Evolutionary conservation across 805 yeast species (phyloP).

Genomic region (Kurtzmaniella fragi): DNA sequence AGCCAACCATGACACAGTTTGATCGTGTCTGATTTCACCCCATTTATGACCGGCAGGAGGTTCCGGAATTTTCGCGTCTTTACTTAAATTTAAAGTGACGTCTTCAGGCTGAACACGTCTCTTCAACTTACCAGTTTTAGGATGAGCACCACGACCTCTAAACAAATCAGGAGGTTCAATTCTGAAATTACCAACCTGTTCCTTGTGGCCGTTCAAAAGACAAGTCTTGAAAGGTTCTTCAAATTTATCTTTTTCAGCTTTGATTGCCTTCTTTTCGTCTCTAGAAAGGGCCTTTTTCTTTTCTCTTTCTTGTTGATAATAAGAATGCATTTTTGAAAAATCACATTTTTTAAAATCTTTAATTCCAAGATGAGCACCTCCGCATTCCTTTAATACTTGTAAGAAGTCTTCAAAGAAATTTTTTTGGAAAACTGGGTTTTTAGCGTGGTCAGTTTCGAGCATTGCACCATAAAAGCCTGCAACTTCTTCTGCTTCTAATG

Average conservation of each 20-base stretch:
- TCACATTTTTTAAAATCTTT: conserved; percentile 66
- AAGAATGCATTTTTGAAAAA: conserved; percentile 65
- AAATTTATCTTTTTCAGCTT: conserved; percentile 63
- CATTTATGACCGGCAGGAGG: conserved; percentile 87
- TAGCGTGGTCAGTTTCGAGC: conserved; percentile 82
- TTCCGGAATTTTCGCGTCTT: conserved; percentile 64
- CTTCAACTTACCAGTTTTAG: conserved; percentile 89
- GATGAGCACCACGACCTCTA: conserved; percentile 96
- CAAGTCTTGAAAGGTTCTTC: conserved; percentile 85
- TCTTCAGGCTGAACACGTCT: conserved; percentile 86
- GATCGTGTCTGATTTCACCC: conserved; percentile 88
- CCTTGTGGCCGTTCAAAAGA: conserved; percentile 78
- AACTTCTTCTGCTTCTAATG: conserved; percentile 87
- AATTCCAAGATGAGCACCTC: conserved; percentile 50
- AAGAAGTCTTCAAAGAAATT: conserved; percentile 82
- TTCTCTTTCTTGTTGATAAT: conserved; percentile 65
- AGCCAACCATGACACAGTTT: conserved; percentile 91
- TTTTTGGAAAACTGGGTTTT: conserved; percentile 78
- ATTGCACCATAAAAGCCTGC: conserved; percentile 93
- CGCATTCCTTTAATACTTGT: conserved; percentile 61
- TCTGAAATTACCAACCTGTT: conserved; percentile 89
- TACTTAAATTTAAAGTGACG: conserved; percentile 76
- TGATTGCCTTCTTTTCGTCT: conserved; percentile 71
- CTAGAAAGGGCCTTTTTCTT: conserved; percentile 64
- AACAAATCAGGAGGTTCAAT: conserved; percentile 96